Evolutionary conservation across 2,329 filamentous ascomycete species (phyloP), one percentile per base, ranked within the genome.

Genomic region (Fusarium veterinarium): DNA sequence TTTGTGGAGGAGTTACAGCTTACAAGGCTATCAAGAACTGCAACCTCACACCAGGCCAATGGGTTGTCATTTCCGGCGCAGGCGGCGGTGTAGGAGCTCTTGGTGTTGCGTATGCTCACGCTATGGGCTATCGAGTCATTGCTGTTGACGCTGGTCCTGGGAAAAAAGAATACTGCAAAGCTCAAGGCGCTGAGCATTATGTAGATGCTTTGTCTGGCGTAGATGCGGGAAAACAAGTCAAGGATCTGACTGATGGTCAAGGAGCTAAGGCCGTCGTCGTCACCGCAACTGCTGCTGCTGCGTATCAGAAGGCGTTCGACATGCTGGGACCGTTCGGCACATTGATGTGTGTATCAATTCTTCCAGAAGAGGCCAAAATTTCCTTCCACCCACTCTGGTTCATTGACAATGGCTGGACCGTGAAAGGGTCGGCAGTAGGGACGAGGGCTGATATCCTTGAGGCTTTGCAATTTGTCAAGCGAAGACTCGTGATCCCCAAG

Each of bases 1-100:
- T 85, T 20, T 85, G 84, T 59, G 83, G 80, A 8, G 84, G 84
- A 1, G 82, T 84, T 1, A 85, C 83, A 3, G 83, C 83, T 5
- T 85, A 84, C 64, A 83, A 82, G 66, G 83, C 81, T 0, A 69
- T 84, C 59, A 83, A 83, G 71, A 69, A 69, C 8, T 80, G 78
- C 55, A 75, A 67, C 12, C 62, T 79, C 19, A 75, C 70, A 1
- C 80, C 81, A 1, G 82, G 83, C 2, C 78, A 81, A 59, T 83
- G 78, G 77, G 60, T 84, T 2, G 81, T 78, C 4, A 75, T 85
- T 4, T 77, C 79, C 0, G 84, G 83, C 3, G 83, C 77, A 1
- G 82, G 80, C 1, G 83, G 83, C 7, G 83, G 83, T 2, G 81
- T 84, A 3, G 83, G 82, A 3, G 78, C 79, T 17, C 65, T 85